Evolutionary conservation across 192 early-diverging fungal species (phyloP).

Genomic region (Chytriomyces sp.): DNA sequence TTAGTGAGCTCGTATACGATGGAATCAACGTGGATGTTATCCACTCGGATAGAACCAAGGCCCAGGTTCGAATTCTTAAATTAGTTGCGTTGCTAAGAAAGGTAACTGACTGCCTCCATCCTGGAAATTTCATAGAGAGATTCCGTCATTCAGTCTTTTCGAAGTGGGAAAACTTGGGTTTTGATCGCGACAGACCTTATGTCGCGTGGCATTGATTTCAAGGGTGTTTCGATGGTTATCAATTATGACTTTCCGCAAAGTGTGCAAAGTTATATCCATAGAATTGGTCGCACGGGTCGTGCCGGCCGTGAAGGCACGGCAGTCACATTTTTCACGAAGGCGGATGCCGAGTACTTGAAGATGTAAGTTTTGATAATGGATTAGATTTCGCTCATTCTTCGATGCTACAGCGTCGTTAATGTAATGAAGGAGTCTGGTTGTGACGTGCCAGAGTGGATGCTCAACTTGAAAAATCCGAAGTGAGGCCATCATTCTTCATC

Average conservation of each 20-base stretch:
- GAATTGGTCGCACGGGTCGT: conserved; percentile 98
- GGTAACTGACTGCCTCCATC: too few relatives aligned
- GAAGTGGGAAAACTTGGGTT: conserved; percentile 89
- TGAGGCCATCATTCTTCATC: conserved; percentile 21
- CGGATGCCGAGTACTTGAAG: conserved; percentile 84
- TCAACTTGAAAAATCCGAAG: conserved; percentile 78
- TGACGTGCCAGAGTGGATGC: conserved; percentile 98
- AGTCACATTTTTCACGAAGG: conserved; percentile 92
- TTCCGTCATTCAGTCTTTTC: conserved; percentile 84
- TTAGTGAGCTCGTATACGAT: conserved; percentile 94
- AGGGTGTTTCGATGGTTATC: conserved; percentile 94
- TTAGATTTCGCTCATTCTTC: not conserved
- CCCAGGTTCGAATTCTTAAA: conserved; percentile 70
- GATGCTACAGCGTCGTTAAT: conserved; percentile 76
- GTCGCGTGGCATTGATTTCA: conserved; percentile 99
- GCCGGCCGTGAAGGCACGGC: conserved; percentile 89
- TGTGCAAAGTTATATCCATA: conserved; percentile 90
- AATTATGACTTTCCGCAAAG: conserved; percentile 98
- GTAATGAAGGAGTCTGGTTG: conserved; percentile 96
- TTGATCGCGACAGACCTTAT: conserved; percentile 96
- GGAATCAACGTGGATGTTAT: conserved; percentile 99
- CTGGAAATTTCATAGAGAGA: conserved; percentile 79
- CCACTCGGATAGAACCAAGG: conserved; percentile 91
- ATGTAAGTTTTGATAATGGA: conserved; percentile 42
- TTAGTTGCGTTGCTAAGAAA: too few relatives aligned